Conservation (phyloP, 306 rosid species). For the Corylus avellana region DNA sequence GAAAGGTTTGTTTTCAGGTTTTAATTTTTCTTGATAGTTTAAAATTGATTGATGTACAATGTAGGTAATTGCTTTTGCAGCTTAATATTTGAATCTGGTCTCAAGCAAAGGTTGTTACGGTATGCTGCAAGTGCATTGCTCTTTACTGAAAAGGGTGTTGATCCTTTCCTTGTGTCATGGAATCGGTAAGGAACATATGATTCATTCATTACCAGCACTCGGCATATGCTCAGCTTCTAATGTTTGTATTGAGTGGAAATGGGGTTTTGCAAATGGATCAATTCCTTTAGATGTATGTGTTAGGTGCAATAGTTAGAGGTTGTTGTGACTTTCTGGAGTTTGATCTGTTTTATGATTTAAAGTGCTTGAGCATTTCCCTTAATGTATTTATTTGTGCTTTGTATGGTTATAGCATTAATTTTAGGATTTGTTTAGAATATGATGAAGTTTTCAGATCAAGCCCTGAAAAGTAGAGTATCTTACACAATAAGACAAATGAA, state of each 20-base stretch:
- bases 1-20: slow-evolving; percentile 69
- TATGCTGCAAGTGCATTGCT: slow-evolving; percentile 94
- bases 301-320: neutral
- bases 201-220: slow-evolving; percentile 3
- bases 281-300: neutral
- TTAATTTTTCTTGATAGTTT: slow-evolving; percentile 22
- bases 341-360: neutral
- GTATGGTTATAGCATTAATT: neutral
- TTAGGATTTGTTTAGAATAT: neutral
- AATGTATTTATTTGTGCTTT: neutral
- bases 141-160: slow-evolving; percentile 90
- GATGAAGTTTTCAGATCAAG: neutral
- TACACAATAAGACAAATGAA: neutral
- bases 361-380: neutral
- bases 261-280: neutral
- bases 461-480: neutral
- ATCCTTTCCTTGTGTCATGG: slow-evolving; percentile 95
- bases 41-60: slow-evolving; percentile 18
- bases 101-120: slow-evolving; percentile 79
- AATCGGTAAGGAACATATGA: slow-evolving; percentile 62
- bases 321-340: neutral
- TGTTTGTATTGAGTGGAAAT: slow-evolving; percentile 1
- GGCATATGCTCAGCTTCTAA: neutral
- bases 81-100: slow-evolving; percentile 88
- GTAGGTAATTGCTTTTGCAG: slow-evolving; percentile 49